phyloP scores from a whole-genome alignment of 1,284 basidiomycete species.

The Leccinum subrobustum region DNA sequence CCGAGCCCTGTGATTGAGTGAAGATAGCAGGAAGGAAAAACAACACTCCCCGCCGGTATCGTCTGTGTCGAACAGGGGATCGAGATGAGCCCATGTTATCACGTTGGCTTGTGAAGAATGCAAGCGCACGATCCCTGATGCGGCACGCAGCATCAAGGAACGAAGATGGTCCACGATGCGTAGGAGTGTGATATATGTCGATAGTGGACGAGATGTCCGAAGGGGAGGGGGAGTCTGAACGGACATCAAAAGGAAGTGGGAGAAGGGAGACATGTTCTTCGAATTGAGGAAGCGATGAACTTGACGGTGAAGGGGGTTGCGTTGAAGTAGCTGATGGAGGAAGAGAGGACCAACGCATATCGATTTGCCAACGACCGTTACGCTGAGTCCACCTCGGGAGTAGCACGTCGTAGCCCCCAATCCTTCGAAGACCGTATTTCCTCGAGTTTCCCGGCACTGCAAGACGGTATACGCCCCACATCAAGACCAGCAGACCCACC shows the following conservation, averaged over 20 bases:
- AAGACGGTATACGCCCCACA: constrained; percentile 67
- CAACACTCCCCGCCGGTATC: constrained; percentile 59
- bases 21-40: constrained; percentile 85
- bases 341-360: constrained; percentile 59
- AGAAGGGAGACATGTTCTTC: constrained; percentile 60
- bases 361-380: constrained; percentile 69
- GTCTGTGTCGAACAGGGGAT: constrained; percentile 44
- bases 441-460: constrained; percentile 55
- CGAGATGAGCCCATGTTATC: constrained; percentile 38
- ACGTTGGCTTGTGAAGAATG: constrained; percentile 43
- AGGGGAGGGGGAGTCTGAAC: constrained; percentile 52
- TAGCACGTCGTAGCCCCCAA: constrained; percentile 72
- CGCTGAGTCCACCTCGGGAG: constrained; percentile 68
- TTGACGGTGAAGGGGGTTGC: constrained; percentile 49
- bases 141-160: constrained; percentile 52
- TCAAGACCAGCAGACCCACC: constrained; percentile 69
- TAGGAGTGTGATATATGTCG: constrained; percentile 39
- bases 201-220: constrained; percentile 46
- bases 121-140: constrained; percentile 52
- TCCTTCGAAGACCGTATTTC: constrained; percentile 55
- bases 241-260: constrained; percentile 60
- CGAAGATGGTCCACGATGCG: constrained; percentile 39
- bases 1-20: constrained; percentile 50
- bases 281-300: constrained; percentile 40
- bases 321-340: constrained; percentile 48